Percentiles rank a stretch among this genome's conserved stretches.
Conservation (phyloP, 192 early-diverging fungal species). For the Allomyces macrogynus region DNA sequence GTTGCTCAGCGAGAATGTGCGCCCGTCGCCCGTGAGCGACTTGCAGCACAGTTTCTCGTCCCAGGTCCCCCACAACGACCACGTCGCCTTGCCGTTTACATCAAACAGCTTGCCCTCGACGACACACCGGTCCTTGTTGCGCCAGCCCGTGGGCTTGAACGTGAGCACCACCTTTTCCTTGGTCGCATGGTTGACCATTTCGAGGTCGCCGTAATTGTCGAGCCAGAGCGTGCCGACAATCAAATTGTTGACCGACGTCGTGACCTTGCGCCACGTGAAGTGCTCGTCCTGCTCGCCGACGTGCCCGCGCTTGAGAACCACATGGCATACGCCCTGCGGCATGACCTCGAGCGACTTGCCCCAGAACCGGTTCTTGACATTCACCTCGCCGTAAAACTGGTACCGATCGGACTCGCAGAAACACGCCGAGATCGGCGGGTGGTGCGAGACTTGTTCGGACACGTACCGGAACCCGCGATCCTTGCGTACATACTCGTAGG, state of each 20-base stretch:
- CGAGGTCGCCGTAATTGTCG: conserved; percentile 69
- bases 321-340: conserved; percentile 62
- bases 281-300: conserved; percentile 40
- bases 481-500: conserved; percentile 58
- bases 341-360: conserved; percentile 62
- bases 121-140: conserved; percentile 42
- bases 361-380: conserved; percentile 72
- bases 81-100: conserved; percentile 21
- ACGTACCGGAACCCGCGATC: conserved; percentile 63
- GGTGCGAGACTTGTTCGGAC: conserved; percentile 75
- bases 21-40: background rate
- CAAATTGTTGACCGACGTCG: conserved; percentile 64
- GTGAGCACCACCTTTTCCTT: conserved; percentile 54
- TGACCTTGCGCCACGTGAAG: conserved; percentile 74
- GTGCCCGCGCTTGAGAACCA: conserved; percentile 41
- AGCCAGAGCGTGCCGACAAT: conserved; percentile 69
- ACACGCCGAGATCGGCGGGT: conserved; percentile 75
- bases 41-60: conserved; percentile 23
- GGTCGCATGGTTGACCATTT: conserved; percentile 62
- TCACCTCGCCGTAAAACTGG: conserved; percentile 65
- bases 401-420: conserved; percentile 65
- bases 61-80: conserved; percentile 50
- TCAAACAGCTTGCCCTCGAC: conserved; percentile 32
- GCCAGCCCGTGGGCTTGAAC: conserved; percentile 56
- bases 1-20: background rate